Evolutionary conservation across 2,329 filamentous ascomycete genomes (phyloP).

Genomic region (Byssothecium circinans): DNA sequence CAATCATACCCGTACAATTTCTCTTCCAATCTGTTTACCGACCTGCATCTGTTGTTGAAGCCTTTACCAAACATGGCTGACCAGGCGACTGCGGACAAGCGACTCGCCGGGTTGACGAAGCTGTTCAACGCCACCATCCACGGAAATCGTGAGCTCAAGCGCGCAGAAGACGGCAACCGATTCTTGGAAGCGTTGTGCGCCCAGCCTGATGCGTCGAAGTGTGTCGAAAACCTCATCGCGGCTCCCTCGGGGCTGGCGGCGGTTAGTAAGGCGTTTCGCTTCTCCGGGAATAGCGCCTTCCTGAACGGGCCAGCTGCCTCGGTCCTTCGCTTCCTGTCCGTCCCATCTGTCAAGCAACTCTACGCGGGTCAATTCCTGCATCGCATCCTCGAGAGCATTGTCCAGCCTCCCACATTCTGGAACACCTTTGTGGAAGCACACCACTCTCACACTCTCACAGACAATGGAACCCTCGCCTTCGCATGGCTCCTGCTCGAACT

Average conservation of each 20-base stretch:
- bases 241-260: slow-evolving; percentile 29
- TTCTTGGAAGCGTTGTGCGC: slow-evolving; percentile 54
- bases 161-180: slow-evolving; percentile 44
- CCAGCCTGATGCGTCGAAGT: slow-evolving; percentile 46
- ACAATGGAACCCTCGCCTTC: slow-evolving; percentile 32
- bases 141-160: slow-evolving; percentile 45
- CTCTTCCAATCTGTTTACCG: not conserved
- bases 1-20: not conserved
- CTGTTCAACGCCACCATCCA: slow-evolving; percentile 46
- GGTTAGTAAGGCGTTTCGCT: slow-evolving; percentile 48
- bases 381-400: slow-evolving; percentile 50
- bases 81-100: slow-evolving; percentile 22
- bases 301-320: slow-evolving; percentile 44
- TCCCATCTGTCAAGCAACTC: slow-evolving; percentile 52
- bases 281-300: slow-evolving; percentile 49
- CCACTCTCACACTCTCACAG: slow-evolving; percentile 22
- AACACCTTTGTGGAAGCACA: slow-evolving; percentile 46
- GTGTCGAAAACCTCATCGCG: slow-evolving; percentile 41
- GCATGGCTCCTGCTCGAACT: slow-evolving; percentile 52
- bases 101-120: slow-evolving; percentile 38
- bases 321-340: slow-evolving; percentile 43
- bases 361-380: slow-evolving; percentile 55
- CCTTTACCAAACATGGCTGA: slow-evolving; percentile 15
- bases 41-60: not conserved
- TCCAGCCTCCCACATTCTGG: slow-evolving; percentile 61